phyloP scores from a whole-genome alignment of 2,329 filamentous ascomycete genomes.

The Hypoxylon sp. region DNA sequence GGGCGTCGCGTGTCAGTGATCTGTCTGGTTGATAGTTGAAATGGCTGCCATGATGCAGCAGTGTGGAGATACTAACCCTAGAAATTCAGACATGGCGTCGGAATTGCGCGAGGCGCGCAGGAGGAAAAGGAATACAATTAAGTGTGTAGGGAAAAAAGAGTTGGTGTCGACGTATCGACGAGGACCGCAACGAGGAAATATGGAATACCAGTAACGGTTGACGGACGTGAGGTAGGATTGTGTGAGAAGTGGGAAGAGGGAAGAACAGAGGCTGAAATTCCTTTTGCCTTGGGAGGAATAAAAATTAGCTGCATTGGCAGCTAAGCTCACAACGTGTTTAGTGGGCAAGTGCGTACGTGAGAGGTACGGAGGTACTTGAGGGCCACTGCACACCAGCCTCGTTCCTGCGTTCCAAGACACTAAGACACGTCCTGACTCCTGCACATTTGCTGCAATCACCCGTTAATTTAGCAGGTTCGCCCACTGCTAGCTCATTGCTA shows the following conservation, averaged over 20 bases:
- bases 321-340: neutral
- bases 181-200: constrained; percentile 25
- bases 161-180: constrained; percentile 7
- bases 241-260: constrained; percentile 3
- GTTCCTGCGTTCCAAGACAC: too few relatives aligned
- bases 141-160: constrained; percentile 5
- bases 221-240: constrained; percentile 25
- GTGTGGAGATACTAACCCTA: constrained; percentile 59
- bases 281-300: constrained; percentile 20
- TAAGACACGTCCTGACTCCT: too few relatives aligned
- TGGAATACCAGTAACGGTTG: constrained; percentile 9
- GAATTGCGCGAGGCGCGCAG: constrained; percentile 46
- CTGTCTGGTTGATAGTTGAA: constrained; percentile 7
- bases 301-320: constrained; percentile 19
- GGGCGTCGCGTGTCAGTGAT: constrained; percentile 35
- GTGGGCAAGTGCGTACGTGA: constrained; percentile 1
- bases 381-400: neutral
- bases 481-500: neutral
- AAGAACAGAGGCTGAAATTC: constrained; percentile 35
- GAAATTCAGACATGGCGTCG: constrained; percentile 67
- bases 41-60: neutral
- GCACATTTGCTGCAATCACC: neutral
- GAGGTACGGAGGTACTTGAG: too few relatives aligned
- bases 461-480: neutral
- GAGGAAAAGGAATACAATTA: constrained; percentile 28